Conservation (phyloP, 768 basidiomycete species). For the Udeniomyces megalosporus region DNA sequence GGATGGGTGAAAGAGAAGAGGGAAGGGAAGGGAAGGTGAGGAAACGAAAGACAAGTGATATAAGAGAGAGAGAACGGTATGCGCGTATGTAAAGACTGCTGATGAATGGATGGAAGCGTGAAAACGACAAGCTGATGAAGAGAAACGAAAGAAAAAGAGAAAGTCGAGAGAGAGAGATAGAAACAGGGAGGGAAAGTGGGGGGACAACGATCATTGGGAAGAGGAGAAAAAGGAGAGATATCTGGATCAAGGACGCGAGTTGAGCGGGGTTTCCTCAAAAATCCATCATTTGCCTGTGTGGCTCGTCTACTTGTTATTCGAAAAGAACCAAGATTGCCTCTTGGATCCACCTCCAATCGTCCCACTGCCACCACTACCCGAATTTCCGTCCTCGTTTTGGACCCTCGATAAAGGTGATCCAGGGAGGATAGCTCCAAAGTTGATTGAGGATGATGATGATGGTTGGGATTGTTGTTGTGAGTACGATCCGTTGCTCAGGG, state of each 20-base stretch:
- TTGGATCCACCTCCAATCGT: background rate
- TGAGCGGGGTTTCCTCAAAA: background rate
- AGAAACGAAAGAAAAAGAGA: background rate
- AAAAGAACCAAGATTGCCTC: background rate
- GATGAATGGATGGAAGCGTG: too few relatives aligned
- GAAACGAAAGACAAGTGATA: too few relatives aligned
- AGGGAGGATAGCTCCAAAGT: background rate
- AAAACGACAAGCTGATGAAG: background rate
- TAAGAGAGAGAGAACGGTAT: background rate
- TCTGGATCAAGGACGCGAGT: background rate
- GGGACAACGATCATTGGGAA: background rate
- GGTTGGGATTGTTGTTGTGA: background rate
- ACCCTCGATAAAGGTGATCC: constrained; percentile 23
- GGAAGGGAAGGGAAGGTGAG: too few relatives aligned
- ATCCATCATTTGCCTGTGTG: too few relatives aligned
- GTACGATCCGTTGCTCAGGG: background rate
- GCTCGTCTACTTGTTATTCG: background rate
- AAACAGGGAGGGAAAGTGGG: background rate
- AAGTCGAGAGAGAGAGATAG: background rate
- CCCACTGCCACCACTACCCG: background rate
- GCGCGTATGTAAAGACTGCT: too few relatives aligned
- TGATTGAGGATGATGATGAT: background rate
- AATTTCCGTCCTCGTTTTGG: constrained; percentile 21
- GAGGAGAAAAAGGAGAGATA: background rate
- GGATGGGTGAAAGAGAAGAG: too few relatives aligned